phyloP scores from a whole-genome alignment of 306 rosid species.

The Carpinus viminea region DNA sequence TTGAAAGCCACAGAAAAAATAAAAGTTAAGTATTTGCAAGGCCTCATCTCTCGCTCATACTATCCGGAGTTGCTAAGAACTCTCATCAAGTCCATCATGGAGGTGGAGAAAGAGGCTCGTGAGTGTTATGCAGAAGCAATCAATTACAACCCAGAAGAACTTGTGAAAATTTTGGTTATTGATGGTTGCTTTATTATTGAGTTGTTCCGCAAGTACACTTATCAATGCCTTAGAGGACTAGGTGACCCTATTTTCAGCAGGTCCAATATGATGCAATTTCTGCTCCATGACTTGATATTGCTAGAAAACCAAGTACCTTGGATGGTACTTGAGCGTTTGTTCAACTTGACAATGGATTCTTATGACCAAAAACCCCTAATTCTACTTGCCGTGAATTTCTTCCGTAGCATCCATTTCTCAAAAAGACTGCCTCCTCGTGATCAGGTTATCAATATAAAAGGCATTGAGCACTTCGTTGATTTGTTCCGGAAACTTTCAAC shows the following conservation, averaged over 20 bases:
- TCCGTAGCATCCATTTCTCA: background rate
- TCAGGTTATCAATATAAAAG: background rate
- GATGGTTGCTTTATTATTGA: conserved; percentile 37
- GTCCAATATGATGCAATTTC: background rate
- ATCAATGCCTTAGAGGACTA: background rate
- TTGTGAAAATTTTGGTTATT: conserved; percentile 26
- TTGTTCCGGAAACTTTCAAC: background rate
- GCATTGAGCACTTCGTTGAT: conserved; percentile 16
- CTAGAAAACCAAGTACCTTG: conserved; percentile 13
- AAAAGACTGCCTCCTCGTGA: rapidly evolving
- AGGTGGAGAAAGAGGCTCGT: background rate
- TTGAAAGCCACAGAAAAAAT: conserved; percentile 7
- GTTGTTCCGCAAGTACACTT: conserved; percentile 7
- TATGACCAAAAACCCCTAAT: background rate
- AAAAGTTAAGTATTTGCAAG: background rate
- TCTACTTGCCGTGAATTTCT: background rate
- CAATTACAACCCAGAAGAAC: background rate
- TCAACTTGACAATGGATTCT: background rate
- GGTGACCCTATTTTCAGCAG: conserved; percentile 6
- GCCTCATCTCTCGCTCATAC: too few relatives aligned
- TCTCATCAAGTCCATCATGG: background rate
- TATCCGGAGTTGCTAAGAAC: too few relatives aligned
- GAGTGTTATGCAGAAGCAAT: background rate
- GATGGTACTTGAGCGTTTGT: conserved; percentile 24
- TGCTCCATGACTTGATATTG: conserved; percentile 11